Evolutionary conservation across 179 eudicot genomes (phyloP).

Genomic region (Beta macrorhiza): DNA sequence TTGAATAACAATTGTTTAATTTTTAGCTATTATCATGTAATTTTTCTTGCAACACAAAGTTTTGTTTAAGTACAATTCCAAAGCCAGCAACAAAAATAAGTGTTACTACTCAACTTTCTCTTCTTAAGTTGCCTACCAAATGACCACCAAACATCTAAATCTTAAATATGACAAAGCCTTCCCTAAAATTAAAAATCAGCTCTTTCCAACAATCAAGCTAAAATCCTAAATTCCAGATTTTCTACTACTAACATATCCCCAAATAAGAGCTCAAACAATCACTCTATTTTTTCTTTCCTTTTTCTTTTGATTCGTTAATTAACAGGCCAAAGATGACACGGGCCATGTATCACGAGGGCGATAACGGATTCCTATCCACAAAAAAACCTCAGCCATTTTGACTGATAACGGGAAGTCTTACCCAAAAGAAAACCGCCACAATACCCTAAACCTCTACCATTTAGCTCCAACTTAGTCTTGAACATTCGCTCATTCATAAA

Average conservation of each 20-base stretch:
- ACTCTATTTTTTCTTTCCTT: not conserved
- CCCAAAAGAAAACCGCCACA: too few relatives aligned
- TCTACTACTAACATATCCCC: not conserved
- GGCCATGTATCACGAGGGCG: too few relatives aligned
- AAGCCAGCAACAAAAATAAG: not conserved
- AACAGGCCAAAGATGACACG: too few relatives aligned
- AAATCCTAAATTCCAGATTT: not conserved
- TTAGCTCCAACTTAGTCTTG: too few relatives aligned
- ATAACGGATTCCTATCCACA: too few relatives aligned
- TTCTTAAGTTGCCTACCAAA: constrained; percentile 10
- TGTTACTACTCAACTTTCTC: constrained; percentile 11
- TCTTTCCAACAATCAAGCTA: not conserved
- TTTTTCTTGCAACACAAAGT: constrained; percentile 11
- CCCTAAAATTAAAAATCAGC: not conserved
- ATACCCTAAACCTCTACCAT: too few relatives aligned
- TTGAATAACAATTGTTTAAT: not conserved
- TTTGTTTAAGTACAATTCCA: constrained; percentile 16
- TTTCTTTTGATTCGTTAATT: too few relatives aligned
- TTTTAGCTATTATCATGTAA: not conserved
- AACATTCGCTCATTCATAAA: constrained; percentile 17
- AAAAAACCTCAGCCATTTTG: too few relatives aligned
- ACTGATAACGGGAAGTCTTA: too few relatives aligned
- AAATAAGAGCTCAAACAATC: not conserved
- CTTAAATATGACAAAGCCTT: not conserved
- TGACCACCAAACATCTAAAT: not conserved